A percentile compares a stretch with the other conserved stretches of the same genome.
Evolutionary conservation across 164 flowering plant species (phyloP).

Genomic region (Vitis rotundifolia): DNA sequence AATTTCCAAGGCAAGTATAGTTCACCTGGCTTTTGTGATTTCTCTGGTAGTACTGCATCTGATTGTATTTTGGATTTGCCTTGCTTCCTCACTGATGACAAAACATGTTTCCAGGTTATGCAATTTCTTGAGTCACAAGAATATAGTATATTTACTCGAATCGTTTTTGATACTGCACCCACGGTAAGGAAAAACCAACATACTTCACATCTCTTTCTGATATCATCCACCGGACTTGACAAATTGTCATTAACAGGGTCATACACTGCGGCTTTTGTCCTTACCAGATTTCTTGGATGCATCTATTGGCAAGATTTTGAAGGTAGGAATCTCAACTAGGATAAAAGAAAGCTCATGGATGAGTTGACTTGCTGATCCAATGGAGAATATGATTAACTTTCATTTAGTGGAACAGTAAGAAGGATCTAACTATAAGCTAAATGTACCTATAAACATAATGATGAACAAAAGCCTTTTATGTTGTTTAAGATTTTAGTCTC

Average conservation of each 20-base stretch:
- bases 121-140: conserved; percentile 88
- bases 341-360: background rate
- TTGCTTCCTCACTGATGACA: background rate
- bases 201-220: background rate
- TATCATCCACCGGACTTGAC: conserved; percentile 2
- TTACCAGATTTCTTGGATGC: conserved; percentile 82
- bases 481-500: no score
- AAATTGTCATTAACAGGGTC: conserved; percentile 55
- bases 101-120: conserved; percentile 62
- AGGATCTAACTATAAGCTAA: background rate
- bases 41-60: background rate
- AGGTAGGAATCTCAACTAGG: conserved; percentile 42
- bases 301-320: conserved; percentile 91
- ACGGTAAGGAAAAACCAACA: conserved; percentile 51
- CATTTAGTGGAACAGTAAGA: background rate
- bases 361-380: background rate
- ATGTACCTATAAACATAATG: background rate
- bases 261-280: conserved; percentile 86
- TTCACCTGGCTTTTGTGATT: background rate
- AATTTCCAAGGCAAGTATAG: conserved; percentile 67
- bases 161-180: conserved; percentile 96
- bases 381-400: background rate
- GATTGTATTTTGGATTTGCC: background rate
- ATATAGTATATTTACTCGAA: conserved; percentile 74
- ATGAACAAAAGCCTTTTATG: background rate